A percentile compares a stretch with the other conserved stretches of the same genome.
Evolutionary conservation across 2,329 filamentous ascomycete species (phyloP).

Genomic region (Pseudocercospora fijiensis): DNA sequence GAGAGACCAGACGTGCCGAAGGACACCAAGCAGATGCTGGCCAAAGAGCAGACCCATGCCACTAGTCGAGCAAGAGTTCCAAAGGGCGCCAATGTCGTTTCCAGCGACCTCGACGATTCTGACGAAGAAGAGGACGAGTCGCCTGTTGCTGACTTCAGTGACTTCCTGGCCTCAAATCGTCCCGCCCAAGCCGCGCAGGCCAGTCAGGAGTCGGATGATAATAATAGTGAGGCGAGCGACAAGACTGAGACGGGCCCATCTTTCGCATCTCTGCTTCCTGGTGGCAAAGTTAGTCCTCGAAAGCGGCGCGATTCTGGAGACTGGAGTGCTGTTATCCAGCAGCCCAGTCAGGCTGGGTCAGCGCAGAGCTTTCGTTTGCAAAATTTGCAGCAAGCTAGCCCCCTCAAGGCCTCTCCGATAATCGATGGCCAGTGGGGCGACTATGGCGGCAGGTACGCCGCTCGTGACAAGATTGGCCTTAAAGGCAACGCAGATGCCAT

Average conservation of each 20-base stretch:
- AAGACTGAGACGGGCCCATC: neutral
- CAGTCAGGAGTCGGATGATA: neutral
- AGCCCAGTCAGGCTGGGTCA: neutral
- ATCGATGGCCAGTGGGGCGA: neutral
- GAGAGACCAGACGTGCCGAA: constrained; percentile 22
- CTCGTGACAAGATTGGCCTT: constrained; percentile 21
- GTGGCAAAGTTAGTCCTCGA: neutral
- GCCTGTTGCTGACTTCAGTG: neutral
- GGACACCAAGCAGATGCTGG: constrained; percentile 27
- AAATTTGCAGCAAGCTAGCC: neutral
- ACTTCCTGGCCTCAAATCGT: neutral
- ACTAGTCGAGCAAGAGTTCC: constrained; percentile 21
- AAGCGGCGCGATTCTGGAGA: constrained; percentile 2
- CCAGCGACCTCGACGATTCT: constrained; percentile 10
- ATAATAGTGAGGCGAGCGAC: neutral
- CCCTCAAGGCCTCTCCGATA: neutral
- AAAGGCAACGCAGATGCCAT: constrained; percentile 12
- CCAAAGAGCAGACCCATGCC: constrained; percentile 16
- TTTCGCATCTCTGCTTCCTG: constrained; percentile 1
- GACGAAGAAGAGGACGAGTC: constrained; percentile 12
- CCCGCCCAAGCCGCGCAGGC: neutral
- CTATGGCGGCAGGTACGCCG: constrained; percentile 16
- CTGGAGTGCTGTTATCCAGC: constrained; percentile 4
- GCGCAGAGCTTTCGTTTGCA: neutral
- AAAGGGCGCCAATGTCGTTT: constrained; percentile 17